Conservation (phyloP, 2,329 filamentous ascomycete genomes). For the Alternaria tenuissima region DNA sequence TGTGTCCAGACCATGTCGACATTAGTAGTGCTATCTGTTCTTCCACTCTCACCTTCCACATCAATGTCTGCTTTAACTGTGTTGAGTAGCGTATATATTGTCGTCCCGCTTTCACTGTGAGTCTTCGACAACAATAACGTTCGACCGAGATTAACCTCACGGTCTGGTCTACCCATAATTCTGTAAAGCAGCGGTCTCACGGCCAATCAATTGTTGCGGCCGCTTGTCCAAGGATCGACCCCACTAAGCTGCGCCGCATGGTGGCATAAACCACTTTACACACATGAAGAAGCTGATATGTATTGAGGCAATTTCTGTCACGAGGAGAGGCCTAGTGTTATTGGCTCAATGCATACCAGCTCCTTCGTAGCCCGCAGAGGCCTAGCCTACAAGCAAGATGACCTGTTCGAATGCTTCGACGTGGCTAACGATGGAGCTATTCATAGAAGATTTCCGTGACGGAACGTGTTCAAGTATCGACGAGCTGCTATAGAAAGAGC, state of each 20-base stretch:
- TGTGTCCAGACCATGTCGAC: no score
- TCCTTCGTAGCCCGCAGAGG: not conserved
- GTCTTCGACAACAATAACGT: no score
- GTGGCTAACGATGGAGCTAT: not conserved
- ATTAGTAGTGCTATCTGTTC: rapidly evolving
- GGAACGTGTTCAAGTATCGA: not conserved
- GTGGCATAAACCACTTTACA: not conserved
- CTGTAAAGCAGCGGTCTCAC: no score
- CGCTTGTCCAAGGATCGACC: rapidly evolving
- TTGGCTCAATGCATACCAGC: not conserved
- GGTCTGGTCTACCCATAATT: no score
- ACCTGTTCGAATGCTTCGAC: not conserved
- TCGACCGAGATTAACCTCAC: no score
- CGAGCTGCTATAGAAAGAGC: not conserved
- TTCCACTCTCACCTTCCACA: no score
- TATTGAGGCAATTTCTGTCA: no score
- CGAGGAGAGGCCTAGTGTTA: no score
- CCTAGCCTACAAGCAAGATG: not conserved
- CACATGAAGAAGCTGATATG: not conserved
- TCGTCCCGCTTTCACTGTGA: no score
- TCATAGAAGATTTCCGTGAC: not conserved
- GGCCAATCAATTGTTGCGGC: no score
- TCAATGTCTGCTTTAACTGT: no score
- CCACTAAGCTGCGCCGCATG: no score
- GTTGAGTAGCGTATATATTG: rapidly evolving